Percentiles rank a stretch among this genome's conserved stretches.
phyloP scores from a whole-genome alignment of 2,329 filamentous ascomycete species.

The Podosphaera aphanis region DNA sequence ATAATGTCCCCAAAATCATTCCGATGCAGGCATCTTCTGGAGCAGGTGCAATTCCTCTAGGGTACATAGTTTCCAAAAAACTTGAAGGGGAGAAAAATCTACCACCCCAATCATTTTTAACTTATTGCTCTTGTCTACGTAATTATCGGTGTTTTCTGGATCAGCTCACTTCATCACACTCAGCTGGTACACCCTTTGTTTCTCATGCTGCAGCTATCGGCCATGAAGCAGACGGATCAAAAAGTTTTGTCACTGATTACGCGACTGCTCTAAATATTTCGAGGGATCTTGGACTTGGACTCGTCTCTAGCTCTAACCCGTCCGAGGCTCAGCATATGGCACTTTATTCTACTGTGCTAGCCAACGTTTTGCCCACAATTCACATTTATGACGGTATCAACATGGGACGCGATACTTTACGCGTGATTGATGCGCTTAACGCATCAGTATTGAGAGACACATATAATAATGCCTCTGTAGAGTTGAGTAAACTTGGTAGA shows the following conservation, averaged over 20 bases:
- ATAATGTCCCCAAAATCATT: slow-evolving; percentile 54
- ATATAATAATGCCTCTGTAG: slow-evolving; percentile 42
- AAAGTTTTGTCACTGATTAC: slow-evolving; percentile 72
- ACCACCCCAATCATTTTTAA: slow-evolving; percentile 75
- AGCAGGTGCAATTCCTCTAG: slow-evolving; percentile 73
- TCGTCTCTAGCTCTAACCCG: slow-evolving; percentile 65
- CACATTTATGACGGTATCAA: slow-evolving; percentile 77
- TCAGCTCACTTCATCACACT: slow-evolving; percentile 76
- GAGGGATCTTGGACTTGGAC: slow-evolving; percentile 71
- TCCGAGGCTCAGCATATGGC: slow-evolving; percentile 94
- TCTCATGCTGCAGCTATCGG: slow-evolving; percentile 82
- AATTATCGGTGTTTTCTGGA: slow-evolving; percentile 68
- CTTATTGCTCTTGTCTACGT: slow-evolving; percentile 59
- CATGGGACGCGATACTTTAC: slow-evolving; percentile 58
- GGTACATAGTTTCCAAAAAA: slow-evolving; percentile 94
- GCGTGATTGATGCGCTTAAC: slow-evolving; percentile 62
- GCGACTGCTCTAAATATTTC: slow-evolving; percentile 54
- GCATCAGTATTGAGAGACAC: slow-evolving; percentile 42
- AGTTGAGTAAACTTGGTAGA: slow-evolving; percentile 37
- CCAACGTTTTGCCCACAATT: slow-evolving; percentile 56
- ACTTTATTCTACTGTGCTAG: slow-evolving; percentile 62
- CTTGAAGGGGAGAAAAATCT: slow-evolving; percentile 80
- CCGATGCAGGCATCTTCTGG: slow-evolving; percentile 70
- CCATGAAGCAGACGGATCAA: slow-evolving; percentile 39
- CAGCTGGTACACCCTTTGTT: slow-evolving; percentile 77